Percentiles rank a stretch among this genome's conserved stretches.
Evolutionary conservation across 2,329 filamentous ascomycete species (phyloP).

Genomic region (Lasiodiplodia sp.): DNA sequence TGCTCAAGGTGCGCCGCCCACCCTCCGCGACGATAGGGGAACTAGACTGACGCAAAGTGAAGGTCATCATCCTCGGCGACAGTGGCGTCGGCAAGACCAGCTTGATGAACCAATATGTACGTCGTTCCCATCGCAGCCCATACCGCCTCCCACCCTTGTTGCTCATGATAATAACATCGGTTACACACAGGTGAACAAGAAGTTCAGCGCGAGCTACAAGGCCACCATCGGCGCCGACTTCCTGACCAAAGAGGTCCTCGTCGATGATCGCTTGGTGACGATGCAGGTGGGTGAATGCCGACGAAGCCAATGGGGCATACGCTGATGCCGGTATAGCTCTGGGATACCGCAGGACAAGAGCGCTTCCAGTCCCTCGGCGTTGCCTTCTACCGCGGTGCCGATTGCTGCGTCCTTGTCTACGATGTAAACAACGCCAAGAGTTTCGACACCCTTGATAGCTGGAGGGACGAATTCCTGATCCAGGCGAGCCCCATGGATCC

Average conservation of each 20-base stretch:
- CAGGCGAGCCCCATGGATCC: constrained; percentile 96
- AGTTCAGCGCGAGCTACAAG: constrained; percentile 99
- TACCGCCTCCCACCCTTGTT: background rate
- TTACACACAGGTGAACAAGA: constrained; percentile 93
- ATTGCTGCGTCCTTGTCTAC: constrained; percentile 97
- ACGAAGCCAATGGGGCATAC: constrained; percentile 1
- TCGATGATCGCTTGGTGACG: constrained; percentile 95
- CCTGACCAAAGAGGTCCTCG: constrained; percentile 94
- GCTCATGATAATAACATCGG: background rate
- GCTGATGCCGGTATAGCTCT: constrained; percentile 68
- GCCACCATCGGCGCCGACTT: constrained; percentile 99
- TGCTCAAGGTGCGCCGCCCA: constrained; percentile 73
- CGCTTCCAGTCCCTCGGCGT: constrained; percentile 97
- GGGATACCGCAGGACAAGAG: constrained; percentile 97
- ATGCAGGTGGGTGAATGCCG: constrained; percentile 76
- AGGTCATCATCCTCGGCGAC: constrained; percentile 99
- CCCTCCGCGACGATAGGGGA: constrained; percentile 24
- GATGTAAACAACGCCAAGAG: constrained; percentile 99
- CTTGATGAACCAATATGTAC: constrained; percentile 99
- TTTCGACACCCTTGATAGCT: constrained; percentile 97
- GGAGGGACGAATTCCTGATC: constrained; percentile 97
- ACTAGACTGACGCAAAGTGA: constrained; percentile 32
- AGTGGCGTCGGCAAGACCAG: constrained; percentile 99
- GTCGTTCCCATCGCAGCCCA: constrained; percentile 42
- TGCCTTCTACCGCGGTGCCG: constrained; percentile 95